A percentile compares a stretch with the other conserved stretches of the same genome.
Conservation (phyloP, 1,284 basidiomycete genomes). For the Serendipita sp. region DNA sequence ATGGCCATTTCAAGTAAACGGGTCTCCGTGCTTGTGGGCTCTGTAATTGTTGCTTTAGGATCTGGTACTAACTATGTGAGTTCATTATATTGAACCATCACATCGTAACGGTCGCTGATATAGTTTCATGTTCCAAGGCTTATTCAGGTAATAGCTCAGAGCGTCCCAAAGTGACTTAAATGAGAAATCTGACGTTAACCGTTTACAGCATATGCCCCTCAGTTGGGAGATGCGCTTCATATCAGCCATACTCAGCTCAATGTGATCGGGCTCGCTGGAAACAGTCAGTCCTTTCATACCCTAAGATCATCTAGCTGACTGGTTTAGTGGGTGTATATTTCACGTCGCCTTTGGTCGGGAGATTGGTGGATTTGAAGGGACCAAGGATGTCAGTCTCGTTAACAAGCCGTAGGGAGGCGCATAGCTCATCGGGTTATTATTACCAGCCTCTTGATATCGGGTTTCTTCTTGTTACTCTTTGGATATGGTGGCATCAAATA, state of each 20-base stretch:
- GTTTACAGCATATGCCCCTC: slow-evolving; percentile 1
- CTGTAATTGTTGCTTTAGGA: slow-evolving; percentile 4
- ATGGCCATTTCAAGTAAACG: not conserved
- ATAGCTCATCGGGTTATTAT: not conserved
- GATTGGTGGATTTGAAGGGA: not conserved
- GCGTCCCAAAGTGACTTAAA: not conserved
- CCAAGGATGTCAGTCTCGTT: not conserved
- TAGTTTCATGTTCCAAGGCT: not conserved
- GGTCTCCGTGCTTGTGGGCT: not conserved
- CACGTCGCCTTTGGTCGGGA: not conserved
- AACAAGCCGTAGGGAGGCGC: not conserved
- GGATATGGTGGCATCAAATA: slow-evolving; percentile 3
- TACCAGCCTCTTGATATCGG: not conserved
- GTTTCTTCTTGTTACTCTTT: not conserved
- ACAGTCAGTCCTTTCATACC: not conserved
- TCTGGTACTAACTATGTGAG: slow-evolving; percentile 5
- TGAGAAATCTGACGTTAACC: not conserved
- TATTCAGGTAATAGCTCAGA: not conserved
- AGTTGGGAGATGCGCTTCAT: not conserved
- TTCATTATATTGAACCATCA: not conserved
- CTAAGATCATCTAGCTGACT: too few species aligned
- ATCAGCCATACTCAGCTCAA: slow-evolving; percentile 1
- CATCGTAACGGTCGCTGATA: not conserved
- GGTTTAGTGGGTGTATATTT: not conserved
- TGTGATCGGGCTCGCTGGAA: slow-evolving; percentile 1